Conservation (phyloP, 257 asterid genomes). For the Petrea volubilis region DNA sequence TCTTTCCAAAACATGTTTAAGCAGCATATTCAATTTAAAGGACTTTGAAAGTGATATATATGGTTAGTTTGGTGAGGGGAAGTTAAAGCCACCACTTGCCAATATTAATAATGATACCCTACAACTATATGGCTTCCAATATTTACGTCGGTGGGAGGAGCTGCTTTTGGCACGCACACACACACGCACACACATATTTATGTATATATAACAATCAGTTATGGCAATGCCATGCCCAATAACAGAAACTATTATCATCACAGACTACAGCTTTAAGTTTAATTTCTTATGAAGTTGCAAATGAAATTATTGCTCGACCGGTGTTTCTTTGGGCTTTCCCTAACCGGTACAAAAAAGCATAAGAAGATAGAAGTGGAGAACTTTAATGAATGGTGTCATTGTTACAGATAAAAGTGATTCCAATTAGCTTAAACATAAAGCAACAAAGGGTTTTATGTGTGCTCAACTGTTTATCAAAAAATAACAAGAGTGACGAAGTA, state of each 20-base stretch:
- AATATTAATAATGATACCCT: background rate
- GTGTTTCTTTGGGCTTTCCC: constrained; percentile 20
- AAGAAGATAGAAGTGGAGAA: constrained; percentile 5
- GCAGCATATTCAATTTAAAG: background rate
- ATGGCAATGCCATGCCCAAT: background rate
- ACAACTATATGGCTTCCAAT: background rate
- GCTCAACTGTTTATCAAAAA: constrained; percentile 12
- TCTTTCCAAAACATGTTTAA: background rate
- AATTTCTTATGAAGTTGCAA: constrained; percentile 3
- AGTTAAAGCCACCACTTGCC: constrained; percentile 18
- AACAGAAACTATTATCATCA: constrained; percentile 10
- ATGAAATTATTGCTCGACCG: constrained; percentile 19
- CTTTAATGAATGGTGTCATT: constrained; percentile 25
- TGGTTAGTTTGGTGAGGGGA: constrained; percentile 17
- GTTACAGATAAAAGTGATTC: constrained; percentile 32
- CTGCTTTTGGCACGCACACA: background rate
- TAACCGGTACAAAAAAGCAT: constrained; percentile 27
- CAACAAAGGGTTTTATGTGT: constrained; percentile 17
- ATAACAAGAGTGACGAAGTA: background rate
- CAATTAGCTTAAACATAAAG: constrained; percentile 38
- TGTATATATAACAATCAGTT: background rate
- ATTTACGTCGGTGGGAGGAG: background rate
- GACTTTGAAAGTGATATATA: background rate
- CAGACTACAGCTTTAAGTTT: constrained; percentile 1
- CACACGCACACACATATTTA: background rate